Percentiles rank a stretch among this genome's conserved stretches.
Conservation (phyloP, 257 asterid species). For the Solanum piurae region DNA sequence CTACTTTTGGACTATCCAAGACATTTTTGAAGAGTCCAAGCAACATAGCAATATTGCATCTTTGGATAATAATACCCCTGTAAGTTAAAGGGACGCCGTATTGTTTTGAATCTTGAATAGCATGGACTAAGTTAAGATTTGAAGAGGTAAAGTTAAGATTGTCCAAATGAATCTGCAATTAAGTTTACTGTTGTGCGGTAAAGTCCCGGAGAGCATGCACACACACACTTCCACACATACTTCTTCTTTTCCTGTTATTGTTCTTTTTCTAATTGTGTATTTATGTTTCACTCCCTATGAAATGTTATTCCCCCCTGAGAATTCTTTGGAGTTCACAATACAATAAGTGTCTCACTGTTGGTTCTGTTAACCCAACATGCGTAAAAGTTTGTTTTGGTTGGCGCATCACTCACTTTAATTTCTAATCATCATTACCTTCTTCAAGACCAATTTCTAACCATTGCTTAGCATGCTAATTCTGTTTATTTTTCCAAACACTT, state of each 20-base stretch:
- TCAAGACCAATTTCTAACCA: constrained; percentile 1
- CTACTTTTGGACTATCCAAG: neutral
- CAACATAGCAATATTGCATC: neutral
- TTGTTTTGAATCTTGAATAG: neutral
- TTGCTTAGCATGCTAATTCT: neutral
- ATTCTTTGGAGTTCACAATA: neutral
- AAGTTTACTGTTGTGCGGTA: neutral
- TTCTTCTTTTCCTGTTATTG: neutral
- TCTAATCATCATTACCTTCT: neutral
- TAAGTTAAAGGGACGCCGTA: neutral
- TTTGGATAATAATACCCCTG: neutral
- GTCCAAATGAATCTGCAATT: neutral
- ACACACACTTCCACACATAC: neutral
- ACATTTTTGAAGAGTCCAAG: neutral
- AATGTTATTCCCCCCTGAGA: neutral
- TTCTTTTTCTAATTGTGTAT: neutral
- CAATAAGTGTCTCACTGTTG: neutral
- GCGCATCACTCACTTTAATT: neutral
- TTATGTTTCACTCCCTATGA: neutral
- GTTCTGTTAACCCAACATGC: neutral
- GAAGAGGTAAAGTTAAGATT: neutral
- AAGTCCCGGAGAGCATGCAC: neutral
- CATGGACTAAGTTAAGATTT: neutral
- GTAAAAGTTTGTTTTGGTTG: neutral
- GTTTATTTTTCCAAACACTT: constrained; percentile 9